Evolutionary conservation across 305 asterid genomes (phyloP), one percentile per base, ranked within the genome.

Genomic region (Fraxinus sp.): DNA sequence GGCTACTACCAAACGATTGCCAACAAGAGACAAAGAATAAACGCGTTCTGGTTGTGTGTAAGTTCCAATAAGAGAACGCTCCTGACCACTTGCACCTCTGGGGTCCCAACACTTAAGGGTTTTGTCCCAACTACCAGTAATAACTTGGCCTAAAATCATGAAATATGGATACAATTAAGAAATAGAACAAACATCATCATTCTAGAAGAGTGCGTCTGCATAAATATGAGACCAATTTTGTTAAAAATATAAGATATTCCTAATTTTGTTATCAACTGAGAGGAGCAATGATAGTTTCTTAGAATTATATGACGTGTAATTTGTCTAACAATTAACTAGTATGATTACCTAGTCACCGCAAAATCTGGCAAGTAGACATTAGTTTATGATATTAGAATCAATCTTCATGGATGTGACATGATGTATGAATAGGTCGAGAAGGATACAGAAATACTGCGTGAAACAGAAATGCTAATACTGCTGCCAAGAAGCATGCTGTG

Each of bases 71-170:
- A 96, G 95, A 79, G 95, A 84, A 33, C 87, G 97, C 37, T 94
- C 99, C 87, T 93, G 98, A 86, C 98, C 98, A 80, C 93, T 96
- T 82, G 97, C 96, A 81, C 99, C 97, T 91, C 99, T 90, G 24
- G 99, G 97, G 85, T 96, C 99, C 99, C 99, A 96, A 86, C 99
- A 94, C 91, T 92, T 94, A 41, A 96, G 73, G 79, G 97, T 93
- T 91, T 91, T 94, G 90, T 94, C 99, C 99, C 99, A 96, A 87
- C 99, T 94, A 37, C 99, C 99, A 77, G 99, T 94, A 78, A 96
- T 96, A 68, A 96, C 99, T 91, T 96, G 99, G 70, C 99, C 99
- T 96, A 72, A 75, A 85, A 85, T 59, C 33, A 80, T 70, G 66
- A 73, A 3, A 80, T 3, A 75, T 49, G 37, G 66, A 78, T 75